A percentile compares a stretch with the other conserved stretches of the same genome.
These are phyloP conservation scores for Xerocomellus dryophilus DNA, from an alignment of 768 basidiomycete species.

Conservation along the genomic window DNA sequence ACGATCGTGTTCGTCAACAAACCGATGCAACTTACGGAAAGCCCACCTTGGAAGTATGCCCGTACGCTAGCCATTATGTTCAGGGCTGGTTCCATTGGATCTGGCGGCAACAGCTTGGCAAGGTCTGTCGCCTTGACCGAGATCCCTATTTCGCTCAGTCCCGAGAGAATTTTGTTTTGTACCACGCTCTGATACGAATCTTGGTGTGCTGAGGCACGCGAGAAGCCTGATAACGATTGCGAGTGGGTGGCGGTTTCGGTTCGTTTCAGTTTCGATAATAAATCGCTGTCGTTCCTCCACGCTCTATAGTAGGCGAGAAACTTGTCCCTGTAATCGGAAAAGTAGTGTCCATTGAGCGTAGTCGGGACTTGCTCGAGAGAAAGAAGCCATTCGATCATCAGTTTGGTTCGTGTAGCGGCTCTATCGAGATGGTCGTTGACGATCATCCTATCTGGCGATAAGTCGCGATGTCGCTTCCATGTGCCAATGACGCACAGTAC, in stretches of 20 bases:
- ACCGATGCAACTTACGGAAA: no score
- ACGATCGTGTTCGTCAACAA: not conserved
- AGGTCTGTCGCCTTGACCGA: slow-evolving; percentile 40
- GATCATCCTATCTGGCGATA: slow-evolving; percentile 34
- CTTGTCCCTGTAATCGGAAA: slow-evolving; percentile 45
- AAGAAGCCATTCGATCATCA: slow-evolving; percentile 45
- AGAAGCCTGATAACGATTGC: not conserved
- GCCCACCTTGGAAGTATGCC: slow-evolving; percentile 65
- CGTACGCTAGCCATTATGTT: slow-evolving; percentile 64
- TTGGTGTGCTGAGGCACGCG: not conserved
- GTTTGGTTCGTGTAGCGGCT: slow-evolving; percentile 37
- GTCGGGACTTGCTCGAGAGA: slow-evolving; percentile 44
- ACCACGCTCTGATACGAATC: slow-evolving; percentile 15
- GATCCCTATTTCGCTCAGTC: slow-evolving; percentile 21
- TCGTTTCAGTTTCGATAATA: slow-evolving; percentile 1
- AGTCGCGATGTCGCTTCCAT: not conserved
- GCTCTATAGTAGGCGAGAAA: slow-evolving; percentile 48
- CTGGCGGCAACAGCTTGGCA: slow-evolving; percentile 44
- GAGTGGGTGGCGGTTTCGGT: not conserved
- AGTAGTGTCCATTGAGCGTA: slow-evolving; percentile 48
- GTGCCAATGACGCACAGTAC: slow-evolving; percentile 37
- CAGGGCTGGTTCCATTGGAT: slow-evolving; percentile 53
- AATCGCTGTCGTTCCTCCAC: slow-evolving; percentile 2
- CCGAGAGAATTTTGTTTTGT: slow-evolving; percentile 23
- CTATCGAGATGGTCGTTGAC: slow-evolving; percentile 46